Evolutionary conservation across 495 filamentous ascomycete genomes (phyloP), one percentile per base, ranked within the genome.

Genomic region (Trichoderma virens): DNA sequence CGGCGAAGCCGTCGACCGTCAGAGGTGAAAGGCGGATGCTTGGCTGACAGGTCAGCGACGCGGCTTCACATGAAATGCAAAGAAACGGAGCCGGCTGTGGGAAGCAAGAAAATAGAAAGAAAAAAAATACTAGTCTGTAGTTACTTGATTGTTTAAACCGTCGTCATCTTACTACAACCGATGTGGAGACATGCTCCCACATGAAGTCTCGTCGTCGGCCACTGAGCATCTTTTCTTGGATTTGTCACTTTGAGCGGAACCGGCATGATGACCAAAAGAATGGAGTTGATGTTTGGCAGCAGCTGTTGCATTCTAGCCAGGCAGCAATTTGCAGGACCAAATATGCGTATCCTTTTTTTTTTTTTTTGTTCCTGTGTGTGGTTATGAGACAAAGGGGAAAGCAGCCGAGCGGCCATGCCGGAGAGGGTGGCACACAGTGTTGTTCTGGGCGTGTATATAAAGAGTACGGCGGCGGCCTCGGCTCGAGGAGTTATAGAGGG

Each of bases 371-470:
- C 34, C 34, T 13, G 41, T 27, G 51, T 28, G 25, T 56, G 23
- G 25, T 30, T 14, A 16, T 25, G 25, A 56, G 25, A 30, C 23
- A 27, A 27, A 56, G 25, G 9, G 27, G 45, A 18, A 41, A 41
- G 38, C 38, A 51, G 45, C 45, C 51, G 25, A 47, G 43, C 51
- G 51, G 51, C 25, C 51, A 30, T 56, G 23, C 51, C 51, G 51
- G 51, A 56, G 51, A 9, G 25, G 28, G 51, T 23, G 9, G 4
- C 25, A 56, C 41, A 45, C 5, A 45, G 0, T 28, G 11, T 11
- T 30, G 5, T 11, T 56, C 14, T 56, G 51, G 51, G 51, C 51
- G 51, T 56, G 51, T 56, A 56, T 56, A 56, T 56, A 56, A 56
- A 13, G 51, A 56, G 13, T 56, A 28, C 51, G n/a, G n/a, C 51